A percentile compares a stretch with the other conserved stretches of the same genome.
These are phyloP conservation scores for Neurospora tetraspora DNA, from an alignment of 495 filamentous ascomycete species.

Conservation along the genomic window DNA sequence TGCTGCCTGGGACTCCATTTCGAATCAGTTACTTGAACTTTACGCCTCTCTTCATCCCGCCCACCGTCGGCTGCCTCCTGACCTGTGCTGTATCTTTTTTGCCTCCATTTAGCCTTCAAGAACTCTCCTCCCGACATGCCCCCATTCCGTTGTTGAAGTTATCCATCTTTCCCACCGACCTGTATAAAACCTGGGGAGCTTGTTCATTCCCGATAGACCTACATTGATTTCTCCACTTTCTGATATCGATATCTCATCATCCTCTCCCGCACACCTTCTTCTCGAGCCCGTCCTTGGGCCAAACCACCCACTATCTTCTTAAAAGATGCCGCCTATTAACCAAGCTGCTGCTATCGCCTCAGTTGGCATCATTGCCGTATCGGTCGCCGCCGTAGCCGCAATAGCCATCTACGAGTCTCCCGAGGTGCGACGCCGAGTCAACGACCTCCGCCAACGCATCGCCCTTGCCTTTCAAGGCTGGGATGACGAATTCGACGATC, in stretches of 20 bases:
- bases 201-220: background rate
- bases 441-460: constrained; percentile 66
- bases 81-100: background rate
- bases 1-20: background rate
- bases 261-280: background rate
- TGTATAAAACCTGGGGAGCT: background rate
- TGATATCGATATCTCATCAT: background rate
- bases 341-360: constrained; percentile 32
- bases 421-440: constrained; percentile 65
- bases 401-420: constrained; percentile 80
- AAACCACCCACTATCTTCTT: background rate
- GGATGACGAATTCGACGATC: constrained; percentile 57
- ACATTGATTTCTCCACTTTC: background rate
- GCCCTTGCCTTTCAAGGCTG: constrained; percentile 67
- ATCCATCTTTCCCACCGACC: background rate
- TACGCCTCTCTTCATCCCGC: background rate
- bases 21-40: background rate
- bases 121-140: background rate
- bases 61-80: background rate
- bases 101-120: background rate
- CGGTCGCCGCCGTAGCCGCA: constrained; percentile 68
- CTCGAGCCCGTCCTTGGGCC: background rate
- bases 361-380: constrained; percentile 71
- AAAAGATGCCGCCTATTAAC: constrained; percentile 37
- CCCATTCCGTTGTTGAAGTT: background rate